Conservation (phyloP, 108 stramenopile genomes). For the Cyclostephanos invisitatus region DNA sequence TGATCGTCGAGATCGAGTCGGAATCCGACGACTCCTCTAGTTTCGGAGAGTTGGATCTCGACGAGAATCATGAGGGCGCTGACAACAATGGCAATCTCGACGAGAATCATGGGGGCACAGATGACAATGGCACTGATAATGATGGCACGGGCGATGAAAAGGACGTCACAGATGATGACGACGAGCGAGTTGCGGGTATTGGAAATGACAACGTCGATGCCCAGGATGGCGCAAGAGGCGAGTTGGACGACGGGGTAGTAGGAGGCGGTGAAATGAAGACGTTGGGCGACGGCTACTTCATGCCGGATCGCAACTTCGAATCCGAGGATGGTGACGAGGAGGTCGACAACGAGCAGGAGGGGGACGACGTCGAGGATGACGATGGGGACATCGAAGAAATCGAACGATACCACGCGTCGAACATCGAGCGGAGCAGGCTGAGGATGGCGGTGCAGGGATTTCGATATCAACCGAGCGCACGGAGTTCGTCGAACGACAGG, state of each 20-base stretch:
- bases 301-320: conserved; percentile 2
- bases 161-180: not conserved
- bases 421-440: conserved; percentile 14
- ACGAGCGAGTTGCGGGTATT: not conserved
- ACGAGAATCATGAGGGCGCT: not conserved
- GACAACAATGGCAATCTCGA: too few species aligned
- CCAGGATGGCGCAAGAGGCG: not conserved
- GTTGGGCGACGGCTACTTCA: not conserved
- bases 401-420: conserved; percentile 14
- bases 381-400: conserved; percentile 8
- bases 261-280: not conserved
- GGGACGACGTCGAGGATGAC: conserved; percentile 2
- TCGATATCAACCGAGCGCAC: conserved; percentile 4
- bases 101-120: too few species aligned
- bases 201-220: not conserved
- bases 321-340: too few species aligned
- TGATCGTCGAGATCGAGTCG: conserved; percentile 1
- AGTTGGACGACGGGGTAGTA: not conserved
- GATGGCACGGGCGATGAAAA: not conserved
- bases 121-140: too few species aligned
- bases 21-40: not conserved
- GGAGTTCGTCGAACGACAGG: not conserved
- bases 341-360: too few species aligned
- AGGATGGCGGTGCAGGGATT: conserved; percentile 31
- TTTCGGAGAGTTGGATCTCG: conserved; percentile 4